Base-by-base conservation (phyloP, 1,284 basidiomycete genomes). In the Tremellales sp. region DNA sequence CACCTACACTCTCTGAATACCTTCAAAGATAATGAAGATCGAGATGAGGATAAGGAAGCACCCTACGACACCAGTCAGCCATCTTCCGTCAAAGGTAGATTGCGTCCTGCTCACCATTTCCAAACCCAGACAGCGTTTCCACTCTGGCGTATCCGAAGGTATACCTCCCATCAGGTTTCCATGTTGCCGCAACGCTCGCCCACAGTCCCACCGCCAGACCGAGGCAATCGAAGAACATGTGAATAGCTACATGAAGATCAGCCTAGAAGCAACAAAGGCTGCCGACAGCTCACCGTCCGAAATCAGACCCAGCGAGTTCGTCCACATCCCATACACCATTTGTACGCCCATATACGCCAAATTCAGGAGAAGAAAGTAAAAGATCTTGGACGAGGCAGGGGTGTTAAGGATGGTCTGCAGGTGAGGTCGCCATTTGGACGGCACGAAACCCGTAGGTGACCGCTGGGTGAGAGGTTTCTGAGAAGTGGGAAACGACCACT, bases 211-310 rank as follows among this genome's bases (percentile, higher is more conserved):
- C 90, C 0, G 83, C 94, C 47, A 98, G 91, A 2, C 94, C 94
- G 76, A 97, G 85, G 65, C 95, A 98, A 74, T 99, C 95, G 63
- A 99, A 99, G 21, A 93, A 89, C 95, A 98, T 98, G 68, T 99
- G 95, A 42, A 99, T 98, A 12, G 95, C 94, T 95, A 56, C 2
- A 5, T 37, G 42, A 28, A 2, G 3, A 22, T 56, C 41, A 60
- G 54, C 47, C 27, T 31, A 12, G 19, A 39, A 18, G 40, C 22
- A 24, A 42, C 36, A 18, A 7, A 26, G 16, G 5, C 5, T 40
- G 22, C 2, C 18, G 14, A 10, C 3, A 18, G 63, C 84, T 65
- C 63, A 93, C 92, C 90, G 71, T 99, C 95, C 13, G 91, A 95
- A 50, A 99, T 98, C 27, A 99, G 75, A 1, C 95, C 95, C 39